Evolutionary conservation across 1,139 yeast genomes (phyloP).

Genomic region (Scheffersomyces illinoinensis): DNA sequence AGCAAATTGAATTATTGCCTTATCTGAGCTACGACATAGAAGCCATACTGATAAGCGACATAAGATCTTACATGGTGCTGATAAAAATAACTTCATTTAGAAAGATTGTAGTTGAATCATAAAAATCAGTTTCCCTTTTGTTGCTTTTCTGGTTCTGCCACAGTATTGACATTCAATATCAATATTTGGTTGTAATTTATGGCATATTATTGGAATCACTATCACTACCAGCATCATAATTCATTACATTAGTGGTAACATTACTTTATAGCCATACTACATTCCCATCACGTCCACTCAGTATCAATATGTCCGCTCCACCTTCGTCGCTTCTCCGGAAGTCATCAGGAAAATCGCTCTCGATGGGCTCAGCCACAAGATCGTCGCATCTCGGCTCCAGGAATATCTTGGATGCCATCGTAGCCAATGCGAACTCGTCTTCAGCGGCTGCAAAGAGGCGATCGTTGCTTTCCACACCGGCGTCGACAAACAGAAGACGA

Average conservation of each 20-base stretch:
- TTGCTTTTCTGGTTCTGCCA: not conserved
- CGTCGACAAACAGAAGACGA: constrained; percentile 34
- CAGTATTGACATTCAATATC: not conserved
- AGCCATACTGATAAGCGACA: not conserved
- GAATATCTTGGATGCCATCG: constrained; percentile 11
- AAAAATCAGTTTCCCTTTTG: not conserved
- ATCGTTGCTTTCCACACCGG: constrained; percentile 42
- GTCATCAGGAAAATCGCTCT: constrained; percentile 32
- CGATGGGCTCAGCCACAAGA: constrained; percentile 38
- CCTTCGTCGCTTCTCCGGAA: constrained; percentile 30
- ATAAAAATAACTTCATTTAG: no score
- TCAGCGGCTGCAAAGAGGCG: constrained; percentile 26
- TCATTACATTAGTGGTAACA: not conserved
- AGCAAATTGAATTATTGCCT: no score
- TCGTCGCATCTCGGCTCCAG: constrained; percentile 26
- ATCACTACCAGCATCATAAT: not conserved
- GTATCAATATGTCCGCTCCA: constrained; percentile 7
- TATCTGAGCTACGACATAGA: not conserved
- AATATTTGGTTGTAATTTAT: no score
- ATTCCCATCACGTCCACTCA: not conserved
- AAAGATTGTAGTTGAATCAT: no score
- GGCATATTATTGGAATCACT: not conserved
- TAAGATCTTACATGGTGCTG: not conserved
- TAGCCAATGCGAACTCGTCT: constrained; percentile 1
- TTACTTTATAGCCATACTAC: not conserved